Conservation (phyloP, 139 green algal species). For the Closterium sp. region DNA sequence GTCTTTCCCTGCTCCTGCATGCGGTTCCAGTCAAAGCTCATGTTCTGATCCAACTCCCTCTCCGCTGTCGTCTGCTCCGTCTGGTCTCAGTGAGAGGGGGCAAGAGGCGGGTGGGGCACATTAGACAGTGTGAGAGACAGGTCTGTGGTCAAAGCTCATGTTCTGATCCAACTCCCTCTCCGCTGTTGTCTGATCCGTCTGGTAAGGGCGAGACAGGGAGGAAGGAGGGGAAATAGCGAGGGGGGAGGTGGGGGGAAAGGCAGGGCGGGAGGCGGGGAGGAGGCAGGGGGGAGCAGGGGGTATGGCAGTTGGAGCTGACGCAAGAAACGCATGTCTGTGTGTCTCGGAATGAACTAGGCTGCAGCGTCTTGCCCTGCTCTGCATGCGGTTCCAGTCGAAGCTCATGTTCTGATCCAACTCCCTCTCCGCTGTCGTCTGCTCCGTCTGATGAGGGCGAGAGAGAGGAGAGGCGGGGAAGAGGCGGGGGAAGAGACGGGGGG, state of each 20-base stretch:
- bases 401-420: conserved; percentile 79
- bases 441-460: conserved; percentile 61
- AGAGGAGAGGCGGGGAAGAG: too few relatives aligned
- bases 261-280: too few relatives aligned
- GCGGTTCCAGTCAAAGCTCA: conserved; percentile 81
- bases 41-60: conserved; percentile 83
- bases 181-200: conserved; percentile 93
- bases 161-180: conserved; percentile 90
- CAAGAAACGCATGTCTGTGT: too few relatives aligned
- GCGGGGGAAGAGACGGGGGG: too few relatives aligned
- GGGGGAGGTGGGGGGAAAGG: too few relatives aligned
- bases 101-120: too few relatives aligned
- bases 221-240: background rate
- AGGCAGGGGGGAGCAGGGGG: too few relatives aligned
- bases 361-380: conserved; percentile 78
- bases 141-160: conserved; percentile 80
- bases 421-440: conserved; percentile 95
- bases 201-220: background rate
- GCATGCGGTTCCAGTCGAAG: conserved; percentile 89
- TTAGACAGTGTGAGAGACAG: too few relatives aligned
- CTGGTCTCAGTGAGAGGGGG: too few relatives aligned
- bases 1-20: conserved; percentile 84
- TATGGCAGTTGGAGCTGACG: too few relatives aligned
- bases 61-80: conserved; percentile 96
- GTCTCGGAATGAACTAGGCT: conserved; percentile 32